Evolutionary conservation across 805 yeast species (phyloP).

Genomic region (Wickerhamiella cacticola): DNA sequence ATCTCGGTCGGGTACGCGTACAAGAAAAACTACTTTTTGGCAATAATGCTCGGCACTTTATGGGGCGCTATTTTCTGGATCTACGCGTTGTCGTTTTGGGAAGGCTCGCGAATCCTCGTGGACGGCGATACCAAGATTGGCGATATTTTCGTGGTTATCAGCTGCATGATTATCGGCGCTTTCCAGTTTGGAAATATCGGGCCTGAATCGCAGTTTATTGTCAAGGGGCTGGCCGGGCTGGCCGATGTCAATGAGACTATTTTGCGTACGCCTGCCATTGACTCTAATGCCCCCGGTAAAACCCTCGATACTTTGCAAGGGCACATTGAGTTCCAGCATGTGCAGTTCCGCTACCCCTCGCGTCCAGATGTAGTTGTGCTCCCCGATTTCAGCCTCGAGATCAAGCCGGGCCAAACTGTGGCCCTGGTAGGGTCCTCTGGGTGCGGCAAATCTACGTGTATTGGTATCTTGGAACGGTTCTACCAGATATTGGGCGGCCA

Average conservation of each 20-base stretch:
- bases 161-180: slow-evolving; percentile 35
- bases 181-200: slow-evolving; percentile 34
- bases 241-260: slow-evolving; percentile 34
- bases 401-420: slow-evolving; percentile 81
- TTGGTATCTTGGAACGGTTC: slow-evolving; percentile 75
- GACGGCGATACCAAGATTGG: slow-evolving; percentile 29
- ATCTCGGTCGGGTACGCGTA: slow-evolving; percentile 22
- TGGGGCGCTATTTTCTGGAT: slow-evolving; percentile 30
- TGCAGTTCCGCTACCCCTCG: slow-evolving; percentile 73
- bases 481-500: slow-evolving; percentile 69
- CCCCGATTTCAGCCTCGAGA: slow-evolving; percentile 58
- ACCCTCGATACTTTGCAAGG: slow-evolving; percentile 32
- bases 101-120: slow-evolving; percentile 32
- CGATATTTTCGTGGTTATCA: slow-evolving; percentile 29
- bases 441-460: slow-evolving; percentile 84
- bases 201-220: slow-evolving; percentile 31
- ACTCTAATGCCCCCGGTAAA: slow-evolving; percentile 26
- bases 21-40: slow-evolving; percentile 25
- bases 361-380: slow-evolving; percentile 73
- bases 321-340: slow-evolving; percentile 70
- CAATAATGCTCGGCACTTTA: slow-evolving; percentile 30
- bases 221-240: slow-evolving; percentile 33
- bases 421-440: slow-evolving; percentile 97
- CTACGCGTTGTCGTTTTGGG: slow-evolving; percentile 35
- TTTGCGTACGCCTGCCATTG: slow-evolving; percentile 33